Base-by-base conservation (phyloP, 2,329 filamentous ascomycete genomes). In the Aspergillus sp. region DNA sequence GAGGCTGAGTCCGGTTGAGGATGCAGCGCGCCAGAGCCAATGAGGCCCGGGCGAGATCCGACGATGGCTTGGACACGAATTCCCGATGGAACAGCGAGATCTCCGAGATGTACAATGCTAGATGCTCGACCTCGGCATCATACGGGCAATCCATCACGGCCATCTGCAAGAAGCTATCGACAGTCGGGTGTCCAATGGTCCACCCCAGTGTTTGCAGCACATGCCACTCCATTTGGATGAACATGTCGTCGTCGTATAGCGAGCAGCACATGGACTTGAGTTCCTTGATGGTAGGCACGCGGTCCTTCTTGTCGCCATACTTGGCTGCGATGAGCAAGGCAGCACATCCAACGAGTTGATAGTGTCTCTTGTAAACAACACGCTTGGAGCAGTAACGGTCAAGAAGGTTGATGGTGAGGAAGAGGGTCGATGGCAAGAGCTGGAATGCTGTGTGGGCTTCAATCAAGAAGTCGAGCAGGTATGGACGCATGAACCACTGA, bases 161-260 rank as follows among this genome's bases (percentile, higher is more conserved):
- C 63, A 97, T 82, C 73, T 97, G 91, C 50, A 96, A 85, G 80
- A 97, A 99, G 76, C 90, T 91, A 78, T 98, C 94, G 67, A 97
- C 91, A 28, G 95, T 98, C 1, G 95, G 93, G 79, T 98, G 94
- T 58, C 95, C 95, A 68, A 99, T 91, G 67, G 89, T 88, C 95
- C 95, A 99, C 76, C 96, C 92, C 61, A 99, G 86, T 1, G 95
- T 99, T 80, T 97, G 96, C 69, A 99, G 85, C 39, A 99, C 94
- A 77, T 99, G 95, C 93, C 96, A 98, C 81, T 99, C 95, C 95
- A 99, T 99, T 79, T 99, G 95, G 10, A 93, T 94, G 81, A 99
- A 99, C 95, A 99, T 99, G 80, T 97, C 94, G 53, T 97, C 92
- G 72, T 99, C 95, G 80, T 99, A 99, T 41, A 98, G 85, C 39